phyloP scores from a whole-genome alignment of 371 early-diverging fungal species.

The Sporodiniella umbellata region DNA sequence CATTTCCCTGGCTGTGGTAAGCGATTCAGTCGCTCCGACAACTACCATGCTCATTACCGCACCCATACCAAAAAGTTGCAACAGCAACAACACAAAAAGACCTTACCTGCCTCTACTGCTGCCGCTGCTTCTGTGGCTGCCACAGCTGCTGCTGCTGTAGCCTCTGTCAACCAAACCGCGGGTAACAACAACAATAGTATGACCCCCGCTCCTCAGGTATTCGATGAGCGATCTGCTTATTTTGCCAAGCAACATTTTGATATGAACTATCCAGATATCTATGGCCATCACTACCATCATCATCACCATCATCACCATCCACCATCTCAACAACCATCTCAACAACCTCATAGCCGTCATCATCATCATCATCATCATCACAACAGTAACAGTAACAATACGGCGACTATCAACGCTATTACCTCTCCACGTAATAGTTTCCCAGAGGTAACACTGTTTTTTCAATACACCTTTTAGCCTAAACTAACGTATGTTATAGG shows the following conservation, averaged over 20 bases:
- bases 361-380: no score
- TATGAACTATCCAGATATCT: conserved; percentile 22
- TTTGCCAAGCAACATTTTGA: conserved; percentile 25
- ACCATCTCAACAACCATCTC: no score
- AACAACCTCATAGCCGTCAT: no score
- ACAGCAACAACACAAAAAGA: background rate
- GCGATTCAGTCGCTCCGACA: conserved; percentile 75
- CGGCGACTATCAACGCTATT: no score
- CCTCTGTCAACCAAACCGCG: no score
- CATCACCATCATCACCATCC: conserved; percentile 8
- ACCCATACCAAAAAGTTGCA: conserved; percentile 47
- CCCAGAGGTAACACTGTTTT: no score
- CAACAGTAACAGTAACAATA: no score
- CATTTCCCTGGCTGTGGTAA: conserved; percentile 64
- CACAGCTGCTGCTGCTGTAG: conserved; percentile 3
- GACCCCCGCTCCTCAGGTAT: conserved; percentile 6
- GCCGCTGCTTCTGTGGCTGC: conserved; percentile 1
- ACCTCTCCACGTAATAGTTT: no score
- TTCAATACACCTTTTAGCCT: no score
- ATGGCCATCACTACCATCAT: conserved; percentile 13
- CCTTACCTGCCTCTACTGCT: background rate
- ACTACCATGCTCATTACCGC: conserved; percentile 60
- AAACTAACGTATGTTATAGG: background rate
- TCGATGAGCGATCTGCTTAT: conserved; percentile 17
- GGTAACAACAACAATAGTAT: background rate